Evolutionary conservation across 2,329 filamentous ascomycete species (phyloP), one percentile per base, ranked within the genome.

Genomic region (Aspergillus pseudotamarii): DNA sequence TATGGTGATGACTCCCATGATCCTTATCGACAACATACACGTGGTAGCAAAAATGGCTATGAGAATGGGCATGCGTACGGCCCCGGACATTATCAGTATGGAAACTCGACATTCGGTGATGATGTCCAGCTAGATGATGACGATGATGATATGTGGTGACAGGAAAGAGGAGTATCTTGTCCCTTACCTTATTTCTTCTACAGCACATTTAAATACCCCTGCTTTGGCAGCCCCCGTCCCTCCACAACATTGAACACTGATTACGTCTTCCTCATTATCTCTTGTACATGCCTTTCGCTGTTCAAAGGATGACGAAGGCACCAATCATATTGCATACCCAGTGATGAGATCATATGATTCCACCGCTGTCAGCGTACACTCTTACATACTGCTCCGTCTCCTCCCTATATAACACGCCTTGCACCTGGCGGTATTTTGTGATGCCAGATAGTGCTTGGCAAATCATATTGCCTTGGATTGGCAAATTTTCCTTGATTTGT

Each of bases 91-190:
- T 71, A 78, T 58, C 76, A 78, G 62, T 76, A 80, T 64, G 76
- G 76, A 58, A 76, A 80, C 64, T 76, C 76, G 59, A 73, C 75
- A 48, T 77, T 76, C 66, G 76, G 77, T 43, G 79, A 81, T 57
- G 78, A 80, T 68, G 73, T 73, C 58, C 79, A 80, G 62, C 67
- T 78, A 66, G 76, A 80, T 65, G 76, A 77, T 57, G 79, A 81
- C 58, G 79, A 82, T 64, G 80, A 82, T 64, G 80, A 82, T 68
- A 82, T 83, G 80, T 83, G 81, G 81, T 83, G 75, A 82, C 54
- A 64, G 62, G 65, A 51, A 71, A 59, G 56, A 66, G 66, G 62
- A 69, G 58, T 58, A 58, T 63, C 60, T 51, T 65, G 61, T 65
- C 68, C 66, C 58, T 71, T 64, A 51, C 65, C 64, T 71, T 68